A percentile compares a stretch with the other conserved stretches of the same genome.
Evolutionary conservation across 2,329 filamentous ascomycete genomes (phyloP).

Genomic region (Coniochaeta hoffmannii): DNA sequence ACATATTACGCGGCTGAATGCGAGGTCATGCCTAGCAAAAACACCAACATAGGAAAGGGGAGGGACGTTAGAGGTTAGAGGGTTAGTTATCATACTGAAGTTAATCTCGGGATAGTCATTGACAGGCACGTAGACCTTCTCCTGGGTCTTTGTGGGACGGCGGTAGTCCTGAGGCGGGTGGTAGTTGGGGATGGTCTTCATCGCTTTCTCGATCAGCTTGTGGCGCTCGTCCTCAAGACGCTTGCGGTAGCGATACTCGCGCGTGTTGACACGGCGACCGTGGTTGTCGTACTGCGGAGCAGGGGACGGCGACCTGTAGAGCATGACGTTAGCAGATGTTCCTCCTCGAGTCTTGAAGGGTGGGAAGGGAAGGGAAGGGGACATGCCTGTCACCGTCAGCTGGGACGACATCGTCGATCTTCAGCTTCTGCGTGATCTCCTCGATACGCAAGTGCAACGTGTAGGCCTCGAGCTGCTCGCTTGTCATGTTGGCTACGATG

Average conservation of each 20-base stretch:
- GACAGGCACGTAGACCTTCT: slow-evolving; percentile 99
- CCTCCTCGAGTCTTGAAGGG: neutral
- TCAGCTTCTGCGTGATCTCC: slow-evolving; percentile 98
- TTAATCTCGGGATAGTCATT: slow-evolving; percentile 99
- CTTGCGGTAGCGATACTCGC: slow-evolving; percentile 98
- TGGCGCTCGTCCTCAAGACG: slow-evolving; percentile 96
- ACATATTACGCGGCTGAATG: slow-evolving; percentile 16
- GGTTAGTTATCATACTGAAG: slow-evolving; percentile 99
- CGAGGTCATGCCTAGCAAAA: slow-evolving; percentile 34
- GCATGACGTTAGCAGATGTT: slow-evolving; percentile 11
- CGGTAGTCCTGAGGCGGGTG: slow-evolving; percentile 97
- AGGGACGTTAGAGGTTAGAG: slow-evolving; percentile 71
- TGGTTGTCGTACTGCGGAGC: slow-evolving; percentile 98
- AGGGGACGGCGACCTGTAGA: slow-evolving; percentile 79
- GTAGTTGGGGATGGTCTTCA: slow-evolving; percentile 99
- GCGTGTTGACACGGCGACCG: slow-evolving; percentile 96
- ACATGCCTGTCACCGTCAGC: slow-evolving; percentile 89
- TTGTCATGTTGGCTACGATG: slow-evolving; percentile 96
- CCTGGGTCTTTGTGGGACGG: slow-evolving; percentile 98
- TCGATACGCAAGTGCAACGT: slow-evolving; percentile 94
- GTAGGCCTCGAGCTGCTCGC: slow-evolving; percentile 95
- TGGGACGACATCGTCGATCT: slow-evolving; percentile 97
- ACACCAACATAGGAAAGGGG: slow-evolving; percentile 32
- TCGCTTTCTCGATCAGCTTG: slow-evolving; percentile 96
- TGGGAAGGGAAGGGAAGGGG: slow-evolving; percentile 3